Base-by-base conservation (phyloP, 1,139 yeast genomes). In the Zygosaccharomyces pseudobailii region DNA sequence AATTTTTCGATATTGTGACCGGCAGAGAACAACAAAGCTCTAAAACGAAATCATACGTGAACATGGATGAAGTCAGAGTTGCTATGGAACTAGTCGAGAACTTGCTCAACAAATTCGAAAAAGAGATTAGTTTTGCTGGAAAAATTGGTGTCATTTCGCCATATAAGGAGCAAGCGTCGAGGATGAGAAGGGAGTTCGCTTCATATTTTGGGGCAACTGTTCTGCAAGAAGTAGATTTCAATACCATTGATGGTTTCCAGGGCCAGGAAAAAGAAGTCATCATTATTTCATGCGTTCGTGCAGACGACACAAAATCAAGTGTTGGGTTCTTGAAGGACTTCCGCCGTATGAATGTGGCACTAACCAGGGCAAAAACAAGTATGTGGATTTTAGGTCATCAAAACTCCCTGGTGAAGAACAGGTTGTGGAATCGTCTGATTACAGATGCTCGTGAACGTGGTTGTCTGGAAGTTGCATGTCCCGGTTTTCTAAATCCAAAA, bases 181-280 rank as follows among this genome's bases (percentile, higher is more conserved):
- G 75, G 3, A 65, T 92, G 48, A 79, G 78, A 55, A 72, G 74
- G 24, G 69, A 74, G 1, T 92, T 92, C 57, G 64, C 71, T 8
- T 69, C 71, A 21, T 71, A 71, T 49, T 85, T 78, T 59, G 97
- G 97, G 8, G 71, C 71, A 3, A 60, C 71, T 2, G 84, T 90
- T 38, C 67, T 78, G 23, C 74, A 78, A 30, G 84, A 79, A 51
- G 80, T 94, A 44, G 96, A 87, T 62, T 89, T 94, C 70, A 89
- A 90, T 60, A 89, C 99, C 0, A 92, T 92, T 48, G 98, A 92
- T 73, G 98, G 98, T 1, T 92, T 89, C 64, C 98, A 92, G 71
- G 98, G 98, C 57, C 97, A 92, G 66, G 98, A 92, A 63, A 92
- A 90, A 65, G 97, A 92, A 56, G 82, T 94, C 45, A 87, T 92